Evolutionary conservation across 176 grass and related monocot species (phyloP).

Genomic region (Rhynchospora pubera): DNA sequence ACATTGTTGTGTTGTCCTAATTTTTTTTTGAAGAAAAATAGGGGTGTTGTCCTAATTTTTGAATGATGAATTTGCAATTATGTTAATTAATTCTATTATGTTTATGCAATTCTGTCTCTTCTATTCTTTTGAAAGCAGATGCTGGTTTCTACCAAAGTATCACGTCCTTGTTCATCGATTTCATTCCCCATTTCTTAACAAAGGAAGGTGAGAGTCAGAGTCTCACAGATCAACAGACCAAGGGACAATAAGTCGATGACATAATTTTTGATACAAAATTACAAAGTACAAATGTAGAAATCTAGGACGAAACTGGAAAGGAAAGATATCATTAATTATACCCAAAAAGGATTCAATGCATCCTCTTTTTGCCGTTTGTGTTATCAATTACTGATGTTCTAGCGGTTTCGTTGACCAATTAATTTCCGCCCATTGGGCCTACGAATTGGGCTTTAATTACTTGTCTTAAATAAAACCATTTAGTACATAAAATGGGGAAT

Average conservation of each 20-base stretch:
- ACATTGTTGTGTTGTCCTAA: neutral
- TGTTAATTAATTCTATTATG: neutral
- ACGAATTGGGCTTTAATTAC: neutral
- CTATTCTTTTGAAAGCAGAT: neutral
- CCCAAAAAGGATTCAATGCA: no score
- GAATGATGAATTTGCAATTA: neutral
- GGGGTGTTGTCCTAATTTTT: no score
- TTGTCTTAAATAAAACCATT: no score
- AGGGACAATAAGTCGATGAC: neutral
- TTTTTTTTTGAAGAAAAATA: no score
- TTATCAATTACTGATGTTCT: neutral
- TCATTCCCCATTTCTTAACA: neutral
- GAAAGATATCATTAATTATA: neutral
- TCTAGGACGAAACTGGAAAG: neutral
- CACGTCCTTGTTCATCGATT: neutral
- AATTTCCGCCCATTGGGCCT: neutral
- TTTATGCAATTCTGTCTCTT: neutral
- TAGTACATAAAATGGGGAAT: no score
- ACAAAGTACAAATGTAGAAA: neutral
- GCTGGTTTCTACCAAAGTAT: neutral
- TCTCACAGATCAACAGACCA: neutral
- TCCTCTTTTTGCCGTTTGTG: no score
- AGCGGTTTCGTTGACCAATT: conserved; percentile 1
- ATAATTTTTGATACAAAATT: neutral
- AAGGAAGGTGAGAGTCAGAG: neutral